Base-by-base conservation (phyloP, 2,329 filamentous ascomycete genomes). In the Claviceps spartinae region DNA sequence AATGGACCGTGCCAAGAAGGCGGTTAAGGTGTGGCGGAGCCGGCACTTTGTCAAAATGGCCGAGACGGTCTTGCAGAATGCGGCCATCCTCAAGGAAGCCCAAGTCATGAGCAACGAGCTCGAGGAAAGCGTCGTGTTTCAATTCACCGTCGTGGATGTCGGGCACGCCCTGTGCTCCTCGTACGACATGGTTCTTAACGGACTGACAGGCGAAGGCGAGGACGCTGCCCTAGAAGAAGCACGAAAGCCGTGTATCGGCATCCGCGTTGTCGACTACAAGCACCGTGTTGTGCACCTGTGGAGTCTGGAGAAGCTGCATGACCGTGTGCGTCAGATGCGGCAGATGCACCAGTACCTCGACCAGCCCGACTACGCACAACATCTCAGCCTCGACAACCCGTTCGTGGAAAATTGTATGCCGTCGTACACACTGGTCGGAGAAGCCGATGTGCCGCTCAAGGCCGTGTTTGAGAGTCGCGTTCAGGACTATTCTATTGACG, bases 41-140 rank as follows among this genome's bases (percentile, higher is more conserved):
- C 82, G 88, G 34, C 86, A 88, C 61, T 96, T 91, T 61, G 88
- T 98, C 53, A 83, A 85, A 52, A 95, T 98, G 87, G 90, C 91
- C 3, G 93, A 97, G 66, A 81, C 84, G 2, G 83, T 97, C 30
- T 73, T 98, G 46, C 89, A 95, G 63, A 85, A 95, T 64, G 91
- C 91, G 2, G 82, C 87, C 7, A 80, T 83, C 30, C 69, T 98
- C 54, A 98, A 98, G 65, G 93, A 98, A 68, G 93, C 93, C 1
- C 93, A 98, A 63, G 84, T 98, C 55, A 93, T 98, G 88, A 95
- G 90, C 70, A 91, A 95, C 60, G 88, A 95, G 61, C 86, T 98
- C 72, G 87, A 93, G 59, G 93, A 96, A 65, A 82, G 82, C 57
- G 86, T 96, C 8, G 84, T 91, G 20, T 97, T 98, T 65, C 93